Percentiles rank a stretch among this genome's conserved stretches.
Conservation (phyloP, 441 rosid genomes). For the Jatropha podagrica region DNA sequence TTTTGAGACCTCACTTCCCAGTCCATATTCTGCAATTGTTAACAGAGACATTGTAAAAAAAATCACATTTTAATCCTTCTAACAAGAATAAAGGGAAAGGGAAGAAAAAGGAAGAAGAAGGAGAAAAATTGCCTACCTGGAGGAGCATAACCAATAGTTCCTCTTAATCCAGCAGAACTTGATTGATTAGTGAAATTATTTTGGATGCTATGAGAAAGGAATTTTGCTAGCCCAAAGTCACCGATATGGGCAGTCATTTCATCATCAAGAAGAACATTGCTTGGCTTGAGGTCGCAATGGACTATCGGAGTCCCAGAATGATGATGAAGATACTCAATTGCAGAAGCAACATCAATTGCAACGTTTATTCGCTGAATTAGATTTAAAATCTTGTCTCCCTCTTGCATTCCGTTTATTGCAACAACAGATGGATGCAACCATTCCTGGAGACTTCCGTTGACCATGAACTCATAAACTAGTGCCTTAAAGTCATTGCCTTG, state of each 20-base stretch:
- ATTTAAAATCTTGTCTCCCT: neutral
- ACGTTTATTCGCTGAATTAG: neutral
- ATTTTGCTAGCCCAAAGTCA: slow-evolving; percentile 3
- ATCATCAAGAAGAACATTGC: slow-evolving; percentile 9
- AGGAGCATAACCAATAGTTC: slow-evolving; percentile 10
- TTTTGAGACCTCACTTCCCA: too few relatives aligned
- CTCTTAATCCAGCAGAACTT: slow-evolving; percentile 1
- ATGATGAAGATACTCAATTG: slow-evolving; percentile 11
- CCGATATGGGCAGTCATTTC: slow-evolving; percentile 12
- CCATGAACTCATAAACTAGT: slow-evolving; percentile 12
- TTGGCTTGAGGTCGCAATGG: slow-evolving; percentile 13
- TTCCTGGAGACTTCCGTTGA: neutral
- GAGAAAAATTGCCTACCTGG: neutral
- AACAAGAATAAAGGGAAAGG: too few relatives aligned
- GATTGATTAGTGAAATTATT: neutral
- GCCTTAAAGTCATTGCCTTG: slow-evolving; percentile 14
- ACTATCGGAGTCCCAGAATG: neutral
- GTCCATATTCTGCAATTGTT: too few relatives aligned
- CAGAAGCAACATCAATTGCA: slow-evolving; percentile 12
- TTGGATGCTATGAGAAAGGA: neutral
- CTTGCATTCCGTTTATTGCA: neutral
- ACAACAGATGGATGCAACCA: slow-evolving; percentile 1
- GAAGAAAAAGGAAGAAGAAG: too few relatives aligned
- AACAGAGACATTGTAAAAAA: too few relatives aligned
- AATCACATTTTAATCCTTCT: too few relatives aligned